phyloP scores from a whole-genome alignment of 2,329 filamentous ascomycete species.

The Verticillium dahliae region DNA sequence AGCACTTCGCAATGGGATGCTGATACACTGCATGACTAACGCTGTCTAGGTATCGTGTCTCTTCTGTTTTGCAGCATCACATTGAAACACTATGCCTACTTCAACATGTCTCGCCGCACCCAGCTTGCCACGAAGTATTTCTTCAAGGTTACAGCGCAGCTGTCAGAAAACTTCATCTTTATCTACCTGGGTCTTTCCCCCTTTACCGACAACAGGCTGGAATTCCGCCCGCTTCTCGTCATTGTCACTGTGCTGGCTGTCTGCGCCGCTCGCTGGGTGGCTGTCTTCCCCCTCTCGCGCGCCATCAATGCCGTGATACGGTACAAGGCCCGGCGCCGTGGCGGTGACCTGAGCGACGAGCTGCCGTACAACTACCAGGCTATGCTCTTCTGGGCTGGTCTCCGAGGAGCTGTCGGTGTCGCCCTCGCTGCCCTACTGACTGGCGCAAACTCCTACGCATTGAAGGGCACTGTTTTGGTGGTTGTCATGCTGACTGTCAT shows the following conservation, averaged over 20 bases:
- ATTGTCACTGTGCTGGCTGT: conserved; percentile 89
- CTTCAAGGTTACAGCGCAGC: conserved; percentile 88
- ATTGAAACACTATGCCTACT: conserved; percentile 97
- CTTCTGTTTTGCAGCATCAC: conserved; percentile 97
- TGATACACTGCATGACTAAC: conserved; percentile 8
- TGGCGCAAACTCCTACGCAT: conserved; percentile 72
- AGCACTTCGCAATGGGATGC: conserved; percentile 19
- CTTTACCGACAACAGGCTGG: conserved; percentile 81
- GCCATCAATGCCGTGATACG: conserved; percentile 90
- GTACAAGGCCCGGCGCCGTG: conserved; percentile 72
- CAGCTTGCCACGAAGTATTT: conserved; percentile 97
- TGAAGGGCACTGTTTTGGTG: conserved; percentile 92
- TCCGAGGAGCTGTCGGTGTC: conserved; percentile 92
- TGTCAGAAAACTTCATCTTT: conserved; percentile 99
- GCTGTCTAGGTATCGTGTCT: conserved; percentile 74
- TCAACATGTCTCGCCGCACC: conserved; percentile 98
- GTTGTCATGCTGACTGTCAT: conserved; percentile 97
- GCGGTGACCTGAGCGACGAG: conserved; percentile 72
- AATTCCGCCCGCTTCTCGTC: conserved; percentile 93
- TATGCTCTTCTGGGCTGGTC: conserved; percentile 99
- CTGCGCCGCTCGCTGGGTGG: conserved; percentile 84
- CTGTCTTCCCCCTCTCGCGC: conserved; percentile 86
- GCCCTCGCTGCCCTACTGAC: conserved; percentile 84
- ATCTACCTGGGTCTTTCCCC: conserved; percentile 94
- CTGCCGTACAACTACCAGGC: conserved; percentile 92